Percentiles rank a stretch among this genome's conserved stretches.
phyloP scores from a whole-genome alignment of 495 filamentous ascomycete species.

The Achaetomiella virescens region DNA sequence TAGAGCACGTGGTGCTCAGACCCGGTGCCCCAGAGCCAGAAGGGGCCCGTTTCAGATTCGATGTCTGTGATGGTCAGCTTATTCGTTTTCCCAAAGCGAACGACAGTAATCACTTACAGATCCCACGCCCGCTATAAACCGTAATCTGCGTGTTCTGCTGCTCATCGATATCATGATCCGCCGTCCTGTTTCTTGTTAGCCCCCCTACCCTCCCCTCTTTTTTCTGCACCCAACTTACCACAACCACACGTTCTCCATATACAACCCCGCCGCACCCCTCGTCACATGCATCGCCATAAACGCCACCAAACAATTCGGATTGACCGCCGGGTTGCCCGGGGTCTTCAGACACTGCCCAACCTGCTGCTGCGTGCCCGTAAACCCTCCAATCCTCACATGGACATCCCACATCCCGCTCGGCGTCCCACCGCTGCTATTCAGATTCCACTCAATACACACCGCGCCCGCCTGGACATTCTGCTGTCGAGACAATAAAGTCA shows the following conservation, averaged over 20 bases:
- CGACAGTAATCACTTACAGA: constrained; percentile 30
- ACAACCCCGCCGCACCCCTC: constrained; percentile 53
- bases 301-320: constrained; percentile 58
- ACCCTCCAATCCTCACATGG: constrained; percentile 77
- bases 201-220: constrained; percentile 43
- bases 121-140: constrained; percentile 62
- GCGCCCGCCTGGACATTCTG: constrained; percentile 62
- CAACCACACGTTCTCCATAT: constrained; percentile 88
- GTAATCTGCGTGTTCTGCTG: constrained; percentile 58
- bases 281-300: constrained; percentile 82
- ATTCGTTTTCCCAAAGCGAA: too few species aligned
- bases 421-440: constrained; percentile 52
- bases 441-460: constrained; percentile 69
- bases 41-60: constrained; percentile 47
- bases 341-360: constrained; percentile 64
- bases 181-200: constrained; percentile 66
- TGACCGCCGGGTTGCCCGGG: constrained; percentile 46
- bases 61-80: constrained; percentile 29
- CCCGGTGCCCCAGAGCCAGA: constrained; percentile 61
- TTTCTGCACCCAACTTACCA: constrained; percentile 53
- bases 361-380: constrained; percentile 69
- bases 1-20: constrained; percentile 75
- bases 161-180: constrained; percentile 87
- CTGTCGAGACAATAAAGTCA: constrained; percentile 71
- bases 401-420: constrained; percentile 85